A percentile compares a stretch with the other conserved stretches of the same genome.
Evolutionary conservation across 768 basidiomycete genomes (phyloP).

Genomic region (Thelephora aurantiotincta): DNA sequence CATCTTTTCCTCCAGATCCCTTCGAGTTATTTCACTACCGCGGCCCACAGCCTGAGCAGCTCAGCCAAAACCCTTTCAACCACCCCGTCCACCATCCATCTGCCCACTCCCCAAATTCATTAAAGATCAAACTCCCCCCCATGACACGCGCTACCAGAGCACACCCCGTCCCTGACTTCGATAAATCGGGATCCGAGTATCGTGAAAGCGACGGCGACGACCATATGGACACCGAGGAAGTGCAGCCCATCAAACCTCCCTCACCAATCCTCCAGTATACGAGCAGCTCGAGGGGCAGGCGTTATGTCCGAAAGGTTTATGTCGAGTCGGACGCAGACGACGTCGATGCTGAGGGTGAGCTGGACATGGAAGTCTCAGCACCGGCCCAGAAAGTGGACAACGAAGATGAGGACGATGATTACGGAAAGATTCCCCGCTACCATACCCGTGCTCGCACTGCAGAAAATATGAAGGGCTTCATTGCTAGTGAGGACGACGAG

Average conservation of each 20-base stretch:
- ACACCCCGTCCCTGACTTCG: conserved; percentile 10
- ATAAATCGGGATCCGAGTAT: conserved; percentile 21
- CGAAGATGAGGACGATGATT: conserved; percentile 8
- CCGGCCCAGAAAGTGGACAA: conserved; percentile 1
- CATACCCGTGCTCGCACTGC: conserved; percentile 4
- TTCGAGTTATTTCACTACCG: too few relatives aligned
- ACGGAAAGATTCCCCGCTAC: conserved; percentile 13
- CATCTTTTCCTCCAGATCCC: too few relatives aligned
- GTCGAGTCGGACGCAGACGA: conserved; percentile 14
- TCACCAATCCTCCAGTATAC: conserved; percentile 6
- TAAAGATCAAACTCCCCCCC: conserved; percentile 10
- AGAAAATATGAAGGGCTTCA: conserved; percentile 19
- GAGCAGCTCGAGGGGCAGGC: conserved; percentile 14
- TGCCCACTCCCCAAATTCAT: background rate
- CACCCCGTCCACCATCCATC: background rate
- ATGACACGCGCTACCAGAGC: conserved; percentile 14
- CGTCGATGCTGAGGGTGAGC: conserved; percentile 7
- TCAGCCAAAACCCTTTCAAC: too few relatives aligned
- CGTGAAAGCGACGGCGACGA: conserved; percentile 18
- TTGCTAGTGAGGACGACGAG: conserved; percentile 32
- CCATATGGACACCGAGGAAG: conserved; percentile 15
- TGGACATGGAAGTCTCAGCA: conserved; percentile 4
- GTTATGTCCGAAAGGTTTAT: conserved; percentile 14
- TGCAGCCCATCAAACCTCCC: conserved; percentile 9
- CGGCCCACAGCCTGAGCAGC: too few relatives aligned